phyloP scores from a whole-genome alignment of 345 rosid genomes.

The Microthlaspi erraticum region DNA sequence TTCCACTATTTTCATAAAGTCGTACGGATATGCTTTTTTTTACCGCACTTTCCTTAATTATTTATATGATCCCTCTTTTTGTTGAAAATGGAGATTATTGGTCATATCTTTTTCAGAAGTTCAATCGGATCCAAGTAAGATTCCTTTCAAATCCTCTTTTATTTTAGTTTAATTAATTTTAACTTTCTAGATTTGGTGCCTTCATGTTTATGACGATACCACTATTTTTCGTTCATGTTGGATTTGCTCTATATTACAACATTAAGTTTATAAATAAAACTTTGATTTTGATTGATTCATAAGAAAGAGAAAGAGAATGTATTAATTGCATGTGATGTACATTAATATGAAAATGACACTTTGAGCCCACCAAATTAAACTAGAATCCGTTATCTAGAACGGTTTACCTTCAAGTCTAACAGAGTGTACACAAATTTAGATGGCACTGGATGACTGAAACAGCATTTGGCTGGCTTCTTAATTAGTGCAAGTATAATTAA shows the following conservation, averaged over 20 bases:
- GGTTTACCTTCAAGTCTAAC: background rate
- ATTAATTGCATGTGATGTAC: constrained; percentile 25
- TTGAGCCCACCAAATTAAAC: constrained; percentile 7
- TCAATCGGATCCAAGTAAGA: background rate
- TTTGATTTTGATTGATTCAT: constrained; percentile 7
- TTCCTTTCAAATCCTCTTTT: constrained; percentile 9
- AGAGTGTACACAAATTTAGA: background rate
- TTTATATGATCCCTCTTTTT: constrained; percentile 15
- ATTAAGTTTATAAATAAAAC: background rate
- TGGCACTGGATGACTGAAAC: background rate
- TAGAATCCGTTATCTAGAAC: background rate
- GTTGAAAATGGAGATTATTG: constrained; percentile 5
- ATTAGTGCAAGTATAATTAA: background rate
- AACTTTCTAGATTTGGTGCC: background rate
- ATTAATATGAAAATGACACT: constrained; percentile 17
- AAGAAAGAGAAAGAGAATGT: constrained; percentile 23
- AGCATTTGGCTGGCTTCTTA: background rate
- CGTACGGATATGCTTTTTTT: constrained; percentile 38
- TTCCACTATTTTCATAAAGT: constrained; percentile 24
- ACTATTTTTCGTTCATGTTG: background rate
- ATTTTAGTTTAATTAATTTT: background rate
- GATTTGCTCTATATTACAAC: constrained; percentile 1
- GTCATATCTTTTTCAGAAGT: constrained; percentile 13
- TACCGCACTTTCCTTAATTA: constrained; percentile 14
- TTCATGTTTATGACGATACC: background rate